Percentiles rank a stretch among this genome's conserved stretches.
Evolutionary conservation across 192 early-diverging fungal genomes (phyloP).

Genomic region (Kappamyces sp.): DNA sequence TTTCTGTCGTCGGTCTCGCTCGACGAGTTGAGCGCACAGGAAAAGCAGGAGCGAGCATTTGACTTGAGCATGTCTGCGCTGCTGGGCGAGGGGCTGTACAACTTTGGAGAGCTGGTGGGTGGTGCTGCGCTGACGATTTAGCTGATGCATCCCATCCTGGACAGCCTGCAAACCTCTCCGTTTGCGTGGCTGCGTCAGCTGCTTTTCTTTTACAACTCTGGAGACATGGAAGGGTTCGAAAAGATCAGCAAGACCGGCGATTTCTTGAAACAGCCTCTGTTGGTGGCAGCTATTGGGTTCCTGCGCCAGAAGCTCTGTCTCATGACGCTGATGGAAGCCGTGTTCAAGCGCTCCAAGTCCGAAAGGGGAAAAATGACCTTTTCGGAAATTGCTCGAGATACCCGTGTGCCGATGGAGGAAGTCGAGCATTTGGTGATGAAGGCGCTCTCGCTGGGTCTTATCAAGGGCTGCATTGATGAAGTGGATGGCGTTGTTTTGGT

Average conservation of each 20-base stretch:
- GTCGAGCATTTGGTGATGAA: constrained; percentile 99
- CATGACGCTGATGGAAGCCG: constrained; percentile 92
- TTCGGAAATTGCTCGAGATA: constrained; percentile 73
- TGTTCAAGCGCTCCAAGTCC: constrained; percentile 79
- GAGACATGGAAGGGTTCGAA: constrained; percentile 91
- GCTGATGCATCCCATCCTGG: constrained; percentile 85
- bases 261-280: constrained; percentile 66
- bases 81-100: constrained; percentile 93
- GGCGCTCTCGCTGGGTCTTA: constrained; percentile 85
- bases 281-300: constrained; percentile 67
- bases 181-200: constrained; percentile 82
- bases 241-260: constrained; percentile 53
- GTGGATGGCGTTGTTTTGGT: constrained; percentile 78
- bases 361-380: constrained; percentile 75
- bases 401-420: constrained; percentile 67
- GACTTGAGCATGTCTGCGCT: constrained; percentile 87
- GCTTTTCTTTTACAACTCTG: constrained; percentile 88
- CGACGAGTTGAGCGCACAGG: constrained; percentile 66
- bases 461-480: constrained; percentile 93
- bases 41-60: constrained; percentile 85
- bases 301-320: constrained; percentile 94
- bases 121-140: constrained; percentile 27
- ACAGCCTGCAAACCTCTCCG: constrained; percentile 65
- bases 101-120: constrained; percentile 94
- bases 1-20: constrained; percentile 88